These are phyloP conservation scores for Trichosporon ovoides DNA, from an alignment of 1,284 basidiomycete species.

Conservation along the genomic window DNA sequence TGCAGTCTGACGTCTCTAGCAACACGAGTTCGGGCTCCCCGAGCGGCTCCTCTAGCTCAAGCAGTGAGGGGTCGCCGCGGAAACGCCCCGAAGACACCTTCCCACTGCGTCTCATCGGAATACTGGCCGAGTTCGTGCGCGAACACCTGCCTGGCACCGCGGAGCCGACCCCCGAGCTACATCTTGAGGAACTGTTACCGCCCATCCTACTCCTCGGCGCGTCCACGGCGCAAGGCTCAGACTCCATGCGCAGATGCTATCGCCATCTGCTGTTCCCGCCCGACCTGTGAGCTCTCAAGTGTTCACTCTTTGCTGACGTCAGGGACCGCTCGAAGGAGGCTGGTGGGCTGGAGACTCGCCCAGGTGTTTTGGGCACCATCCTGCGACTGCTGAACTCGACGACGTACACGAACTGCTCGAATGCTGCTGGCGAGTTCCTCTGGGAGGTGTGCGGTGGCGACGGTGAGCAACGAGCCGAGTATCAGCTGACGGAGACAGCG, in stretches of 20 bases:
- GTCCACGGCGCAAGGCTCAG: constrained; percentile 62
- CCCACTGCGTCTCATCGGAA: constrained; percentile 24
- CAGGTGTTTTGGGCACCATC: constrained; percentile 68
- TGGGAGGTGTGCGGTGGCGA: constrained; percentile 73
- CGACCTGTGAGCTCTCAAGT: constrained; percentile 53
- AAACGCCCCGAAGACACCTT: constrained; percentile 23
- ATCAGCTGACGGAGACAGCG: constrained; percentile 50
- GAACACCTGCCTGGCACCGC: constrained; percentile 26
- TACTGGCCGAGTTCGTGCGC: constrained; percentile 30
- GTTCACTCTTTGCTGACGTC: neutral
- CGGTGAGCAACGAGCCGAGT: constrained; percentile 52
- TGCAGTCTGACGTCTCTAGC: neutral
- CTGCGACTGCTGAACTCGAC: constrained; percentile 70
- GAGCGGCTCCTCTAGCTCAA: too few species aligned
- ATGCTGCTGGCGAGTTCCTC: constrained; percentile 75
- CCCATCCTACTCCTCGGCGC: constrained; percentile 70
- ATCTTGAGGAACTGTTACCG: constrained; percentile 68
- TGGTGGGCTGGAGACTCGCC: constrained; percentile 62
- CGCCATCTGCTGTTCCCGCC: constrained; percentile 65
- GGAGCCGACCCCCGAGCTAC: constrained; percentile 31
- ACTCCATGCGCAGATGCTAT: constrained; percentile 56
- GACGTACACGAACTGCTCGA: constrained; percentile 64
- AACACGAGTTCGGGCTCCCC: neutral
- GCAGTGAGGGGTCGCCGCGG: neutral
- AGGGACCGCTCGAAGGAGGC: constrained; percentile 60